Evolutionary conservation across 2,329 filamentous ascomycete species (phyloP).

Genomic region (Botrytis paeoniae): DNA sequence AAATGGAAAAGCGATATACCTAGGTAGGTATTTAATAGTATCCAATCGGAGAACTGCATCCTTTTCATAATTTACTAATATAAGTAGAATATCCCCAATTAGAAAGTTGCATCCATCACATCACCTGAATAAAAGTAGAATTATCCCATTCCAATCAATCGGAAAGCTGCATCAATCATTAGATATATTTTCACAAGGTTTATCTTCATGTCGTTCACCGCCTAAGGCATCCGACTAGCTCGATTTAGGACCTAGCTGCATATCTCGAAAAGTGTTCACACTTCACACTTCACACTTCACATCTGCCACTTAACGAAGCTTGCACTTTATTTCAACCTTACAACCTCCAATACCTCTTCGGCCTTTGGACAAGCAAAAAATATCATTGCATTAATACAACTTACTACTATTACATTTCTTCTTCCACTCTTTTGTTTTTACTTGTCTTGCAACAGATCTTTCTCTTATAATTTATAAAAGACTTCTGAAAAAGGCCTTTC

Average conservation of each 20-base stretch:
- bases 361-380: background rate
- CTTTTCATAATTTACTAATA: background rate
- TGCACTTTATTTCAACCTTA: background rate
- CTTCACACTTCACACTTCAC: background rate
- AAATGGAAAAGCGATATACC: background rate
- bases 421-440: background rate
- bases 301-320: background rate
- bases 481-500: background rate
- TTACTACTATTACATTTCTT: background rate
- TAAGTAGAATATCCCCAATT: background rate
- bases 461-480: background rate
- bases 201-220: background rate
- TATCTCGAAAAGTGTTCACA: conserved; percentile 4
- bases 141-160: background rate
- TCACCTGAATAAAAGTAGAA: background rate
- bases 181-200: background rate
- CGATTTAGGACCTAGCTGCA: background rate
- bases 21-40: background rate
- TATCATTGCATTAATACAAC: background rate
- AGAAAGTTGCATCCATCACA: background rate
- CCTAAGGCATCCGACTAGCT: background rate
- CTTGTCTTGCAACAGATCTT: background rate
- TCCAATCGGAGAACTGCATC: background rate
- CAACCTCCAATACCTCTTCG: background rate
- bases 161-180: background rate